These are phyloP conservation scores for Eleusine indica DNA, from an alignment of 176 grass and related monocot genomes.

Conservation along the genomic window DNA sequence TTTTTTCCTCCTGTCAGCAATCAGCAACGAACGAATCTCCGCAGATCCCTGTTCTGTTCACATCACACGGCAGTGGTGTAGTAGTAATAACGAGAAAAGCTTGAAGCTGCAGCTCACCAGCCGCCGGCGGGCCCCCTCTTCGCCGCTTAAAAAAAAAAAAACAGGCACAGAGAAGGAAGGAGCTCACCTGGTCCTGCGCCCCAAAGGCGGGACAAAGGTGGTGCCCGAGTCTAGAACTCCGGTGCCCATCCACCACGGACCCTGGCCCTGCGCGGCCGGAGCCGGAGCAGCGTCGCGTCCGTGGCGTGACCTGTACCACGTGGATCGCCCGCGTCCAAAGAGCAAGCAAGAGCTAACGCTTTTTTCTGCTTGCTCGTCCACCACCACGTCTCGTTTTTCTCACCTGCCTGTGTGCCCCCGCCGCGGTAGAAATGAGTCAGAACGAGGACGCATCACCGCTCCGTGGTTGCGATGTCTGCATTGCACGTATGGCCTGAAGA, in stretches of 20 bases:
- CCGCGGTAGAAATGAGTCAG: not conserved
- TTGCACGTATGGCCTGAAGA: not conserved
- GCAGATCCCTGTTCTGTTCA: not conserved
- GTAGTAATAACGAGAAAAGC: not conserved
- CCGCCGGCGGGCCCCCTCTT: not conserved
- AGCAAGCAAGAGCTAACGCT: not conserved
- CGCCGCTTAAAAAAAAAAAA: not conserved
- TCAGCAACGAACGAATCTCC: not conserved
- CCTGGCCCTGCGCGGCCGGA: not conserved
- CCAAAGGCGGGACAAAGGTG: not conserved
- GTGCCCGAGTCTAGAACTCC: not conserved
- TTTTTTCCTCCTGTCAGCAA: not conserved
- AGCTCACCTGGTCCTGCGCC: slow-evolving; percentile 8
- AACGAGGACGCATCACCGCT: no score
- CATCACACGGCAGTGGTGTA: no score
- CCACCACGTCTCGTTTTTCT: not conserved
- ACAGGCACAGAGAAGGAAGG: no score
- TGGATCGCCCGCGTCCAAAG: not conserved
- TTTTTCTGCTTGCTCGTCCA: not conserved
- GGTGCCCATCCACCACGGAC: not conserved
- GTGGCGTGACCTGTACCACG: slow-evolving; percentile 14
- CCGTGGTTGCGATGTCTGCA: no score
- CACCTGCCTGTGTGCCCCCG: not conserved
- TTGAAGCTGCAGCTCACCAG: not conserved
- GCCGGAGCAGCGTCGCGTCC: not conserved